Evolutionary conservation across 805 yeast species (phyloP).

Genomic region (Yarrowia sp.): DNA sequence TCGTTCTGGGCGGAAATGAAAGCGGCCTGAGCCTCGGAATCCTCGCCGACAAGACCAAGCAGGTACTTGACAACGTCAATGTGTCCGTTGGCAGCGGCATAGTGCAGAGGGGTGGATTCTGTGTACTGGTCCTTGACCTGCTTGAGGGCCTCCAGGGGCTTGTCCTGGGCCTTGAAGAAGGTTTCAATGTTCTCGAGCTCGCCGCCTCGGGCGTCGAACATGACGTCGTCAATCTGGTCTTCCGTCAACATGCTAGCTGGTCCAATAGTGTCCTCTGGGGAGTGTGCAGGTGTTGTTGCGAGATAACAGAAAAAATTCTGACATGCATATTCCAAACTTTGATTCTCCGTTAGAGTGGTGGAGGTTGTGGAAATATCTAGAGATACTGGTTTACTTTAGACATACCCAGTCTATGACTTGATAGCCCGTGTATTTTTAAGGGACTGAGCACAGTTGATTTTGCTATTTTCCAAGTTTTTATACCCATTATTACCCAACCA

Average conservation of each 20-base stretch:
- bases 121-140: slow-evolving; percentile 65
- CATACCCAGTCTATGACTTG: too few species aligned
- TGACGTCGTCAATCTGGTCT: slow-evolving; percentile 79
- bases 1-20: slow-evolving; percentile 59
- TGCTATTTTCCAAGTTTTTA: too few species aligned
- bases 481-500: too few species aligned
- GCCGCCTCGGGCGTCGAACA: slow-evolving; percentile 83
- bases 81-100: slow-evolving; percentile 97
- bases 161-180: slow-evolving; percentile 50
- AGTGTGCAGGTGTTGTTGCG: slow-evolving; percentile 18
- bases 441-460: too few species aligned
- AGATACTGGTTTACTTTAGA: too few species aligned
- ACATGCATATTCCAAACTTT: slow-evolving; percentile 14
- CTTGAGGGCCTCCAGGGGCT: slow-evolving; percentile 39
- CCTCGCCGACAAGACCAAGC: slow-evolving; percentile 37
- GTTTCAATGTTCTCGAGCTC: slow-evolving; percentile 73
- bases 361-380: neutral
- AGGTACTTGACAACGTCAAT: slow-evolving; percentile 61
- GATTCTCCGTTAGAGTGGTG: neutral
- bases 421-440: too few species aligned
- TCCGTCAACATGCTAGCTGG: slow-evolving; percentile 2
- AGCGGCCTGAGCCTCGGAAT: slow-evolving; percentile 37
- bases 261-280: neutral
- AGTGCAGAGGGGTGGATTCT: slow-evolving; percentile 77
- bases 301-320: slow-evolving; percentile 21